Base-by-base conservation (phyloP, 371 early-diverging fungal genomes). In the Apophysomyces ossiformis region DNA sequence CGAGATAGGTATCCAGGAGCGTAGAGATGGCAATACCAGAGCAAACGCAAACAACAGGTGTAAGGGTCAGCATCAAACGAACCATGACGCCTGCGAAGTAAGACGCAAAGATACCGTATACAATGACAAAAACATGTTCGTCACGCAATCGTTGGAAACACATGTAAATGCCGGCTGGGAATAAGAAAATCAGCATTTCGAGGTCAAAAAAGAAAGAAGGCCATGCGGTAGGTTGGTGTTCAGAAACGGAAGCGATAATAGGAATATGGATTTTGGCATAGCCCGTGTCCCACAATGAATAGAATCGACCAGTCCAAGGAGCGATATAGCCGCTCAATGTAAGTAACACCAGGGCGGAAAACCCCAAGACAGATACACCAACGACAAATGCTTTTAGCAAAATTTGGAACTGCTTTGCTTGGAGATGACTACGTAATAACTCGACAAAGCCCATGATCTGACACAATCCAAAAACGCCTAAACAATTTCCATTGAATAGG, bases 21-120 rank as follows among this genome's bases (percentile, higher is more conserved):
- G 90, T 87, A 21, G 97, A 94, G 32, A 97, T 77, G 4, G 97
- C 92, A 45, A 99, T 90, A 41, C 95, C 99, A 16, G 94, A 89
- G 61, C 95, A 87, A 35, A 99, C 91, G 77, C 99, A 99, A 16
- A 99, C 98, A 59, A 97, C 88, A 18, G 99, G 99, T 11, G 99
- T 98, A 61, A 99, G 80, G 1, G 99, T 98, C 57, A 99, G 83
- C 89, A 99, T 96, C 65, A 99, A 82, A 65, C 99, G 96, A 16
- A 99, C 97, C 99, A 99, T 99, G 68, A 99, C 99, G 64, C 99
- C 96, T n/a, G 99, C 96, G 87, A 99, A 99, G 85, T 99, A 99
- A 9, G 97, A 92, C 11, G 96, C 98, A 76, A 95, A 93, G 41
- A 96, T 83, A 32, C 93, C 86, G 77, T 99, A 99, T 0, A 99